phyloP scores from a whole-genome alignment of 78 protist species.

The Dictyostelium firmibasis region DNA sequence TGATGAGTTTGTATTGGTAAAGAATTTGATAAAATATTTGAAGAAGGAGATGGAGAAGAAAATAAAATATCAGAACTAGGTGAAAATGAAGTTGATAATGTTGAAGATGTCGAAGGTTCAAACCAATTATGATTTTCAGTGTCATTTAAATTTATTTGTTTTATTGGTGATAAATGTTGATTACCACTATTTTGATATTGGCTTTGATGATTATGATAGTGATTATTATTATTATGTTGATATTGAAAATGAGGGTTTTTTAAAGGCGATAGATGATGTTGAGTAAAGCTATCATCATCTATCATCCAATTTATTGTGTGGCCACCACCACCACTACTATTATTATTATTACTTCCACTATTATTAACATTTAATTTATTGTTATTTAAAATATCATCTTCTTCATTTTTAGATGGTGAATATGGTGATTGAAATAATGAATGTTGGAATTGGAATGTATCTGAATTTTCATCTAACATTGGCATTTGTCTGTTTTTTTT shows the following conservation, averaged over 20 bases:
- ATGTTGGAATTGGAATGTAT: neutral
- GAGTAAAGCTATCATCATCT: neutral
- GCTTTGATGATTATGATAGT: neutral
- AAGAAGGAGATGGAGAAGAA: neutral
- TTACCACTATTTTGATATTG: too few relatives aligned
- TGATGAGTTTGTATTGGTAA: neutral
- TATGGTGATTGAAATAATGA: neutral
- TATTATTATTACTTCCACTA: neutral
- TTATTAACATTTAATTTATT: neutral
- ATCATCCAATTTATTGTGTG: neutral
- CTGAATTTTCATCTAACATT: neutral
- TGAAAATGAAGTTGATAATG: neutral
- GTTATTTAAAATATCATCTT: neutral
- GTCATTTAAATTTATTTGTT: neutral
- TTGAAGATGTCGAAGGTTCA: neutral
- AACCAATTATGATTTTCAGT: neutral
- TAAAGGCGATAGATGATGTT: neutral
- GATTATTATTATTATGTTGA: neutral
- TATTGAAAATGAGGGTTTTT: neutral
- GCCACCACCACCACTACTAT: neutral
- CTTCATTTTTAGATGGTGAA: neutral
- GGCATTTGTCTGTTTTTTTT: neutral
- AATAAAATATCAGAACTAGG: neutral
- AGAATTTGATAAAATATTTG: neutral
- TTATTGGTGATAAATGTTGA: neutral